phyloP scores from a whole-genome alignment of 2,329 filamentous ascomycete genomes.

The Fusarium tjaetaba region DNA sequence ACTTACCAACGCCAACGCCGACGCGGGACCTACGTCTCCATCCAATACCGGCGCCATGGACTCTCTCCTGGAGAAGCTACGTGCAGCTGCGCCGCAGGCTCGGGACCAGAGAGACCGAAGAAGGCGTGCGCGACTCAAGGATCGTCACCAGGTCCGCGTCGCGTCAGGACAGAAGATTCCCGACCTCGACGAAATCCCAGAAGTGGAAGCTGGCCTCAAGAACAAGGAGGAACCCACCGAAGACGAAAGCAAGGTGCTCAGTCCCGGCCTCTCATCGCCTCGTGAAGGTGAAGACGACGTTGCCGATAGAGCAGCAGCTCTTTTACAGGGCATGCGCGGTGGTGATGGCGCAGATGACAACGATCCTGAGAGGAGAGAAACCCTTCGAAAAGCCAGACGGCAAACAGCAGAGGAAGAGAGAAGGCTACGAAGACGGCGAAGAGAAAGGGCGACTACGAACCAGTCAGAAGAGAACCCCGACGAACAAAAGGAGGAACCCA shows the following conservation, averaged over 20 bases:
- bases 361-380: slow-evolving; percentile 64
- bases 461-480: slow-evolving; percentile 43
- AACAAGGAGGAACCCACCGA: slow-evolving; percentile 52
- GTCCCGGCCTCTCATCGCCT: slow-evolving; percentile 59
- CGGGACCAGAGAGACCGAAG: slow-evolving; percentile 90
- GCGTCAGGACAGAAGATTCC: slow-evolving; percentile 89
- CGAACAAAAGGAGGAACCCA: slow-evolving; percentile 36
- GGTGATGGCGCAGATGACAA: slow-evolving; percentile 66
- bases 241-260: slow-evolving; percentile 62
- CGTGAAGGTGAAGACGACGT: slow-evolving; percentile 73
- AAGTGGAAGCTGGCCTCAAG: slow-evolving; percentile 57
- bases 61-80: slow-evolving; percentile 90
- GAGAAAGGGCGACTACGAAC: slow-evolving; percentile 65
- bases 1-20: slow-evolving; percentile 61
- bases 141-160: slow-evolving; percentile 87
- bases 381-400: slow-evolving; percentile 67
- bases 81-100: slow-evolving; percentile 89
- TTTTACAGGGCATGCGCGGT: slow-evolving; percentile 85
- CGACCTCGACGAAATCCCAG: slow-evolving; percentile 72
- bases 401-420: slow-evolving; percentile 85
- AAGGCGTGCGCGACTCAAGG: slow-evolving; percentile 87
- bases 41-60: slow-evolving; percentile 93
- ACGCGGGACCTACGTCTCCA: slow-evolving; percentile 70
- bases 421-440: slow-evolving; percentile 70
- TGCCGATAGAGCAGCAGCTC: slow-evolving; percentile 82